phyloP scores from a whole-genome alignment of 139 green algal genomes.

The Chlamydomonas eustigma region DNA sequence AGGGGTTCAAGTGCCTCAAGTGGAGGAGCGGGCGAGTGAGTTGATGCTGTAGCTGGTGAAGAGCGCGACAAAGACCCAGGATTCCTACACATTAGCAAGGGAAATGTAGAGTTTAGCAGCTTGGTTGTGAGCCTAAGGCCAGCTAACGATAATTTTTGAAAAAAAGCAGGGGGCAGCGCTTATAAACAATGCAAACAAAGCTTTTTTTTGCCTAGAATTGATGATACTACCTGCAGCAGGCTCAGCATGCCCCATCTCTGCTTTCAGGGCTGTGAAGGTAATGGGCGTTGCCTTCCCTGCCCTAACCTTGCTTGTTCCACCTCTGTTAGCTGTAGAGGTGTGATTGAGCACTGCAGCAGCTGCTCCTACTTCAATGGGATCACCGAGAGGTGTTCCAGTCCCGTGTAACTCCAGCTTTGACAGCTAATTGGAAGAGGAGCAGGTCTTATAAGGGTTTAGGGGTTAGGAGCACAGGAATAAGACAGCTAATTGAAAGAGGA shows the following conservation, averaged over 20 bases:
- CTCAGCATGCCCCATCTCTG: constrained; percentile 49
- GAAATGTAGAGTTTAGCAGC: not conserved
- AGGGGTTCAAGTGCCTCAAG: constrained; percentile 4
- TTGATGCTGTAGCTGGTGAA: constrained; percentile 19
- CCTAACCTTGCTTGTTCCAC: not conserved
- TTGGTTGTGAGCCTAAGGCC: no score
- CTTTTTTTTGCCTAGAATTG: no score
- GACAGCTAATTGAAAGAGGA: not conserved
- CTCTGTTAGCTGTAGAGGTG: not conserved
- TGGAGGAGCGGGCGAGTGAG: constrained; percentile 36
- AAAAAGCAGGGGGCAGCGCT: no score
- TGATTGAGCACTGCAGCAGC: constrained; percentile 22
- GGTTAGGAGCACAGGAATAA: not conserved
- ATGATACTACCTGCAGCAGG: constrained; percentile 57
- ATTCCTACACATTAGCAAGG: not conserved
- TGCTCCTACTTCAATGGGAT: constrained; percentile 74
- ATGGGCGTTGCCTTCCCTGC: constrained; percentile 2
- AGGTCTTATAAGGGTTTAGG: not conserved
- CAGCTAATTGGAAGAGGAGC: not conserved
- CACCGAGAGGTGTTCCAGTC: constrained; percentile 80
- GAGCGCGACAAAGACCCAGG: constrained; percentile 5
- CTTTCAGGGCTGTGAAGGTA: constrained; percentile 37
- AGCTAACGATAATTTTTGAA: no score
- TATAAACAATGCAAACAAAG: no score
- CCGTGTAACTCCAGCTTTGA: constrained; percentile 69